phyloP scores from a whole-genome alignment of 257 asterid species.

The Solanum sitiens region DNA sequence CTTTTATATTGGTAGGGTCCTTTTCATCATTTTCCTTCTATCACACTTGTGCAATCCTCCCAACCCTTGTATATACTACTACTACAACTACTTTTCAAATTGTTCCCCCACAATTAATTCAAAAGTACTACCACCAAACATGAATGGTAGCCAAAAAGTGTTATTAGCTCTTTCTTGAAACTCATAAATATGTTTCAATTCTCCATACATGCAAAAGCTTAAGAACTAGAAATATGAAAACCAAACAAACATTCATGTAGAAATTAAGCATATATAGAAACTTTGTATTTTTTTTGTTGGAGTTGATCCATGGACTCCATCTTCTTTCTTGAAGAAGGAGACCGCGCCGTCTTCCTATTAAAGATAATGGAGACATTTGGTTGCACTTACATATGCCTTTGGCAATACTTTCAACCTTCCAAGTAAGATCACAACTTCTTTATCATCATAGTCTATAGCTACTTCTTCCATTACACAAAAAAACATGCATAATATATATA shows the following conservation, averaged over 20 bases:
- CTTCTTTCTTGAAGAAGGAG: conserved; percentile 42
- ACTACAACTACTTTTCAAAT: neutral
- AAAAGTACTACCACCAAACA: neutral
- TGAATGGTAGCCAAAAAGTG: neutral
- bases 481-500: neutral
- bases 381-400: conserved; percentile 55
- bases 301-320: conserved; percentile 10
- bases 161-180: neutral
- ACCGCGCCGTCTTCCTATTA: conserved; percentile 36
- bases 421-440: conserved; percentile 26
- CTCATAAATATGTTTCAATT: neutral
- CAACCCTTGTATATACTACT: neutral
- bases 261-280: neutral
- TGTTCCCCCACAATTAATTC: neutral
- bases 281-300: neutral
- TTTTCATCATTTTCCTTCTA: neutral
- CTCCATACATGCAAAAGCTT: neutral
- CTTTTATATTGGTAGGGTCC: neutral
- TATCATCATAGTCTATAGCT: neutral
- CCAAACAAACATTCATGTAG: neutral
- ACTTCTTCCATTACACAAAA: neutral
- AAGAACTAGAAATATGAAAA: neutral
- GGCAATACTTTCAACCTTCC: conserved; percentile 43
- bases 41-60: neutral
- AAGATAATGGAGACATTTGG: conserved; percentile 40